phyloP scores from a whole-genome alignment of 2,329 filamentous ascomycete genomes.

The Aspergillus quadricinctus region DNA sequence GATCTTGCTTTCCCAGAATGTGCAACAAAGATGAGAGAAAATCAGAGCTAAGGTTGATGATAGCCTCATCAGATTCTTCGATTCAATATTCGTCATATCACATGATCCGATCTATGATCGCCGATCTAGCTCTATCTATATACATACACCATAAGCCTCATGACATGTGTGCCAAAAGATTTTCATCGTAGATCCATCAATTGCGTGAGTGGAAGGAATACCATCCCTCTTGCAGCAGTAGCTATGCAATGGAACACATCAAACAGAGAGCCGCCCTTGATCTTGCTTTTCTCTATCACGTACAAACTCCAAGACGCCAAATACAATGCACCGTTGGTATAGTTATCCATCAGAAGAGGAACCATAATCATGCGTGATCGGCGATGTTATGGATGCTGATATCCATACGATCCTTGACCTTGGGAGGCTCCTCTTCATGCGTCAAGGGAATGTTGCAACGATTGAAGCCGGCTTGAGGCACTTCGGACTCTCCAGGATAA shows the following conservation, averaged over 20 bases:
- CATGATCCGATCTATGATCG: neutral
- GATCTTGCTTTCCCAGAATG: neutral
- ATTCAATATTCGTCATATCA: neutral
- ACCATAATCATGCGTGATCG: constrained; percentile 38
- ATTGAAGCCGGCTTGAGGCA: constrained; percentile 20
- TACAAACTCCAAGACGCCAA: constrained; percentile 21
- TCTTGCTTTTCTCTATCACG: constrained; percentile 13
- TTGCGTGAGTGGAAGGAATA: constrained; percentile 3
- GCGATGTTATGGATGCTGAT: constrained; percentile 58
- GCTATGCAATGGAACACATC: constrained; percentile 11
- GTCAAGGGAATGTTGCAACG: constrained; percentile 18
- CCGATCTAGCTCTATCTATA: neutral
- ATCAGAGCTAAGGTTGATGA: neutral
- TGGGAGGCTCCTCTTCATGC: constrained; percentile 32
- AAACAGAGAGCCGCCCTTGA: constrained; percentile 12
- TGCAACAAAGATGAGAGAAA: neutral
- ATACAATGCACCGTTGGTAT: constrained; percentile 7
- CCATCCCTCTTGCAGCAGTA: constrained; percentile 4
- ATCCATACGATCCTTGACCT: constrained; percentile 52
- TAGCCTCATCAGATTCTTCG: neutral
- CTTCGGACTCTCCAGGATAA: constrained; percentile 18
- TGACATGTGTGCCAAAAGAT: constrained; percentile 1
- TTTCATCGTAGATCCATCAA: constrained; percentile 6
- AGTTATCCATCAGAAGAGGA: constrained; percentile 5
- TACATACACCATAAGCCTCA: neutral